Evolutionary conservation across 2,329 filamentous ascomycete genomes (phyloP), one percentile per base, ranked within the genome.

Genomic region (Aspergillus jensenii): DNA sequence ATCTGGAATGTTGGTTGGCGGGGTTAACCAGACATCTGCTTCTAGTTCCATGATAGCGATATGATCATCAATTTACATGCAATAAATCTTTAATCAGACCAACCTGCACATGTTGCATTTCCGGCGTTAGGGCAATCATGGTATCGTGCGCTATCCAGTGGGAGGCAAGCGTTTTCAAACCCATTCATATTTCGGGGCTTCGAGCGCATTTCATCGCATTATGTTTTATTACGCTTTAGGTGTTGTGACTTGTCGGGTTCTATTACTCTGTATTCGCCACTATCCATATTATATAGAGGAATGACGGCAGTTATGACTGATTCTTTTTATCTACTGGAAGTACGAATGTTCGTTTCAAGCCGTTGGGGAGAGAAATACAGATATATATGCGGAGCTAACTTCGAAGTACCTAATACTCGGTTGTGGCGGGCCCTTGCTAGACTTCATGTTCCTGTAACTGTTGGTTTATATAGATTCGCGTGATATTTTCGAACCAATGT

Each of bases 1-100:
- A 85, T 87, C 59, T 87, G 85, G 84, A 87, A 87, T 65, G 85
- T 87, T 46, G 85, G 85, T 19, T 87, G 85, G 85, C 76, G 81
- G 60, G 79, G 80, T 63, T 83, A 70, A 80, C 19, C 33, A 25
- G 14, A 23, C 27, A 31, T 37, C 37, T 49, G 27, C 37, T 35
- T 40, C 40, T 46, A 11, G n/a, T 39, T 15, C 11, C 41, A 39
- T 56, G 33, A 19, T n/a, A 19, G 53, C 33, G n/a, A 23, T 31
- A 50, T 45, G 46, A 19, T 19, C 25, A 56, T 31, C 19, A 56
- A 50, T 27, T 23, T 40, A 45, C 31, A 27, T 7, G 35, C 23
- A n/a, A n/a, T 35, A 19, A 31, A 51, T 44, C 37, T 35, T 35
- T 47, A 41, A 50, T 47, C n/a, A 19, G 5, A 41, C n/a, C 23